Evolutionary conservation across 495 filamentous ascomycete species (phyloP), one percentile per base, ranked within the genome.

Genomic region (Penicillium psychrofluorescens): DNA sequence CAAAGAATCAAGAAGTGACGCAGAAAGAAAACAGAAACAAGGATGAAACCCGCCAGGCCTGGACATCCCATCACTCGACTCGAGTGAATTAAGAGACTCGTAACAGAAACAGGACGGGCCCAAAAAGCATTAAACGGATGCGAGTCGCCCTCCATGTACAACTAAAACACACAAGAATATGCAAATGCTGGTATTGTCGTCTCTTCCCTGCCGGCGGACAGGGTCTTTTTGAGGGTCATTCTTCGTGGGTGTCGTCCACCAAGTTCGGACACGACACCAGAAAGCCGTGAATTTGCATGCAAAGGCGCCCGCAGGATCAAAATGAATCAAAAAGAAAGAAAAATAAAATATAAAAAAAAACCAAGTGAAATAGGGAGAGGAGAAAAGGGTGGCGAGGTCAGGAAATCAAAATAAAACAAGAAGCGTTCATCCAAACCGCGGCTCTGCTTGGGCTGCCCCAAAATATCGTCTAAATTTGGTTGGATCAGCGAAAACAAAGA

Each of bases 381-480:
- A 31, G 39, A 47, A 44, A 43, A 34, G 10, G 2, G 41, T 31
- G 38, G 41, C 36, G 46, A 47, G 40, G 45, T 31, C 33, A 29
- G 40, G 41, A 37, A 38, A 11, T 34, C 32, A 34, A 48, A 46
- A 15, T 33, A 40, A 44, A 33, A 29, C 27, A 49, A 59, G 51
- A 55, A 37, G 45, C 52, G 50, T 55, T 46, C 59, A 49, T 62
- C 54, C 53, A 55, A 66, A 62, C 54, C 52, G 58, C 58, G 53
- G 59, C 56, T 59, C 56, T 61, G 61, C 52, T 10, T 66, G 68
- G 67, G 68, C 66, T 69, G 68, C 68, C 68, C 68, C 68, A 67
- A 64, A 62, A 63, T 50, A 62, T 66, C 61, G 63, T 72, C 69
- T 72, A 72, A 72, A 59, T 63, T 67, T 64, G 63, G 60, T 60